Evolutionary conservation across 169 alveolate genomes (phyloP), one percentile per base, ranked within the genome.

Genomic region (Plasmodium vinckei): DNA sequence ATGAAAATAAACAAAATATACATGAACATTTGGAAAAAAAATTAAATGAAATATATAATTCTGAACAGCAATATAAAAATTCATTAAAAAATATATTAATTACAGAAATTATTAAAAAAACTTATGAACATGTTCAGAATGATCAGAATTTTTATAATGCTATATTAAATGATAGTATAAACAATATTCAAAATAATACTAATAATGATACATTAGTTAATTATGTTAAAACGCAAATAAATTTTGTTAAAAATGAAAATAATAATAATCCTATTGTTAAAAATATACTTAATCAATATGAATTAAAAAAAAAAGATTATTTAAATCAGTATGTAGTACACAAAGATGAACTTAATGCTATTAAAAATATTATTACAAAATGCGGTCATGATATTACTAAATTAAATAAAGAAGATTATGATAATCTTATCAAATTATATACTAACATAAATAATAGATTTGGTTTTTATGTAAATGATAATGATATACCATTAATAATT

Each of bases 401-500:
- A 65, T 46, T 79, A 42, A 79, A 49, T 65, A 12, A 47, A n/a
- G 59, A 65, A 0, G 89, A 79, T 33, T 65, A 65, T 47, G 15
- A 19, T 1, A 71, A 79, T 3, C 25, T 79, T 1, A n/a, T 79
- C 9, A 21, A 65, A n/a, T 23, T 79, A 70, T 79, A 44, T 15
- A 51, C 47, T 53, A 21, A 12, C 6, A 79, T 79, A 17, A 79
- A 79, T 64, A 67, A 65, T 42, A 53, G 82, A 19, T 79, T 79
- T 23, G 89, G 89, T 5, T 79, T 79, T 49, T 79, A 79, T 57
- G 77, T 57, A n/a, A 67, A 79, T 44, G 71, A 64, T 3, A 70
- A 79, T 21, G 42, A 65, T 19, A 9, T 60, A 4, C 5, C 69
- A 21, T 6, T n/a, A 25, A 17, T 79, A 3, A 27, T 13, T 1